Evolutionary conservation across 2,329 filamentous ascomycete species (phyloP).

Genomic region (Botrytis hyacinthi): DNA sequence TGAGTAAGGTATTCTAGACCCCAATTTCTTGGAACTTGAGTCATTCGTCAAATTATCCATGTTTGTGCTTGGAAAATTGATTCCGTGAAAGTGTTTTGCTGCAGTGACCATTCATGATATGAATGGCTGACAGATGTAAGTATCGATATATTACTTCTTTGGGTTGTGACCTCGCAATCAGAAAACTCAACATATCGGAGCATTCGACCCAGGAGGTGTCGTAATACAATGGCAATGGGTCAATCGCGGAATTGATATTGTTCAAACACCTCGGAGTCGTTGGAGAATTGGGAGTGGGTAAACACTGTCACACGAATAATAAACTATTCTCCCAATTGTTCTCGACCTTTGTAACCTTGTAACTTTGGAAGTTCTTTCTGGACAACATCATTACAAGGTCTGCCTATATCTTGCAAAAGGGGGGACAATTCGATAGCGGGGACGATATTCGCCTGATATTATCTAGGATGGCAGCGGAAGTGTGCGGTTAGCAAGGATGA

Average conservation of each 20-base stretch:
- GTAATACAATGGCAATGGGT: background rate
- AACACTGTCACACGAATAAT: background rate
- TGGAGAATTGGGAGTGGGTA: background rate
- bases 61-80: background rate
- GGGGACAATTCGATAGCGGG: background rate
- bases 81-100: background rate
- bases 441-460: conserved; percentile 11
- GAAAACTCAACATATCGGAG: background rate
- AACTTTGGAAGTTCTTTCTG: background rate
- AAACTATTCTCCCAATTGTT: background rate
- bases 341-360: background rate
- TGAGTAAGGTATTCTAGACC: background rate
- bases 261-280: background rate
- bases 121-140: conserved; percentile 2
- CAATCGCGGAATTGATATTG: background rate
- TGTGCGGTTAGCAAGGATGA: conserved; percentile 10
- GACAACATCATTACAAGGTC: background rate
- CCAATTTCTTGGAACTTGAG: background rate
- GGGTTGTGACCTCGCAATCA: background rate
- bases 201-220: background rate
- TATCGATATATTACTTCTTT: background rate
- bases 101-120: conserved; percentile 2
- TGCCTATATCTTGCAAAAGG: background rate
- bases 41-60: background rate
- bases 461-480: background rate